A percentile compares a stretch with the other conserved stretches of the same genome.
Conservation (phyloP, 2,329 filamentous ascomycete species). For the Dactylellina parvicollis region DNA sequence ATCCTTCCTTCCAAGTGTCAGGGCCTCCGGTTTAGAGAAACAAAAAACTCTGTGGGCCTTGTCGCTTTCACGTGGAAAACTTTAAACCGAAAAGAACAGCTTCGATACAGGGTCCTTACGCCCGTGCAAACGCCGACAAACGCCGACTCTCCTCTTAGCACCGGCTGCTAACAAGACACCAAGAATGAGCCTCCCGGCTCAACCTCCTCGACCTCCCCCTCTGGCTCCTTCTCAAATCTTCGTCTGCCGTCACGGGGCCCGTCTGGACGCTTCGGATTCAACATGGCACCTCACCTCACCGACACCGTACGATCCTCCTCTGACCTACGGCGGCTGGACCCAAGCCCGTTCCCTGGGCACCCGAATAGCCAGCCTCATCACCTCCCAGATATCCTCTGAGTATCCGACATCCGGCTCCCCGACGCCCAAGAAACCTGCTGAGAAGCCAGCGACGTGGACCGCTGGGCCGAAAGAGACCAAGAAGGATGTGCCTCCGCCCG, state of each 20-base stretch:
- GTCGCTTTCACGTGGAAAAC: constrained; percentile 12
- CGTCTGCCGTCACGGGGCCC: constrained; percentile 78
- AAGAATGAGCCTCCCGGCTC: constrained; percentile 27
- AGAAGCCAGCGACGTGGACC: constrained; percentile 63
- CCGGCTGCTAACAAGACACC: neutral
- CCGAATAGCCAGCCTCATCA: constrained; percentile 79
- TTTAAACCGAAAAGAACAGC: too few relatives aligned
- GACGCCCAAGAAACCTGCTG: constrained; percentile 59
- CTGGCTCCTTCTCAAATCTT: constrained; percentile 56
- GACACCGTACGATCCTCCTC: constrained; percentile 91
- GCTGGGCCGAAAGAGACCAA: constrained; percentile 42
- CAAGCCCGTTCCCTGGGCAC: constrained; percentile 84
- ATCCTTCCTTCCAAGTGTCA: too few relatives aligned
- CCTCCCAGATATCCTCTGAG: constrained; percentile 62
- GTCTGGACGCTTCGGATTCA: constrained; percentile 92
- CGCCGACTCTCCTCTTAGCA: constrained; percentile 15
- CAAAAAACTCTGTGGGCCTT: neutral
- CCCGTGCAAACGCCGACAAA: constrained; percentile 18
- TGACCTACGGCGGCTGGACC: constrained; percentile 93
- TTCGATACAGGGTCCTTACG: too few relatives aligned
- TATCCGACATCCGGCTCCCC: constrained; percentile 43
- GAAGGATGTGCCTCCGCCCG: constrained; percentile 13
- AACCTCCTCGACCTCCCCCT: constrained; percentile 11
- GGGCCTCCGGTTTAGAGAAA: too few relatives aligned
- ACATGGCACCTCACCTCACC: constrained; percentile 93